Conservation (phyloP, 306 rosid species). For the Pterocarpus macrocarpus region DNA sequence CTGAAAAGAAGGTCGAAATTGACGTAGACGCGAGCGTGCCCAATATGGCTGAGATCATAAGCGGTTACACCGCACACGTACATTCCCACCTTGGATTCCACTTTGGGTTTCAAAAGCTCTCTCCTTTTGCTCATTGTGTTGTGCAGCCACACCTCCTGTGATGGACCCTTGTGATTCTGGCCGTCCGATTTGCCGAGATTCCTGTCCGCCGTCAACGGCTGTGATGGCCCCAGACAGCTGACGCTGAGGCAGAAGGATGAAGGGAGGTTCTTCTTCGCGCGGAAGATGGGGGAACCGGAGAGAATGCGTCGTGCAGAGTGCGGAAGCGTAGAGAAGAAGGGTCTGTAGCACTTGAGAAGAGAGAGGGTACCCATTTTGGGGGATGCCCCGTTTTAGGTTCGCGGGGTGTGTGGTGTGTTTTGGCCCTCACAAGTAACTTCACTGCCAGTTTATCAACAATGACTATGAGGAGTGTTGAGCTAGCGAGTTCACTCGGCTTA, state of each 20-base stretch:
- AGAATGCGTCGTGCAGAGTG: conserved; percentile 49
- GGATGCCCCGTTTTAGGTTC: background rate
- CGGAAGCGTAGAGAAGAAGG: conserved; percentile 55
- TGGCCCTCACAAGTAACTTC: conserved; percentile 19
- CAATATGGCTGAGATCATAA: conserved; percentile 95
- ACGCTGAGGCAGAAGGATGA: conserved; percentile 31
- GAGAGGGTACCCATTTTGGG: conserved; percentile 60
- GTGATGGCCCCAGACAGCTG: conserved; percentile 49
- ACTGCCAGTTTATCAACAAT: conserved; percentile 3
- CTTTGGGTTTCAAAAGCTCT: conserved; percentile 76
- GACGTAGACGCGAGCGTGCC: conserved; percentile 96
- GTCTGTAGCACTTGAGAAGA: conserved; percentile 70
- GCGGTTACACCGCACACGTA: conserved; percentile 98
- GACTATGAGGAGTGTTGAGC: background rate
- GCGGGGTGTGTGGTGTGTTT: background rate
- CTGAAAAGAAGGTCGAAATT: conserved; percentile 93
- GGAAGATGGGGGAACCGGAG: conserved; percentile 47
- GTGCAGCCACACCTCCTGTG: conserved; percentile 75
- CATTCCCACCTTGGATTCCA: conserved; percentile 85
- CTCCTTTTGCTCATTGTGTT: conserved; percentile 84
- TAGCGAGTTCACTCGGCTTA: conserved; percentile 11
- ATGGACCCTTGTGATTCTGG: conserved; percentile 15
- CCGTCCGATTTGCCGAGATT: conserved; percentile 37
- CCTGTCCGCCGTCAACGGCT: conserved; percentile 46
- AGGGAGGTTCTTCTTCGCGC: conserved; percentile 25